Conservation (phyloP, 1,284 basidiomycete species). For the Singerocomus inundabilis region DNA sequence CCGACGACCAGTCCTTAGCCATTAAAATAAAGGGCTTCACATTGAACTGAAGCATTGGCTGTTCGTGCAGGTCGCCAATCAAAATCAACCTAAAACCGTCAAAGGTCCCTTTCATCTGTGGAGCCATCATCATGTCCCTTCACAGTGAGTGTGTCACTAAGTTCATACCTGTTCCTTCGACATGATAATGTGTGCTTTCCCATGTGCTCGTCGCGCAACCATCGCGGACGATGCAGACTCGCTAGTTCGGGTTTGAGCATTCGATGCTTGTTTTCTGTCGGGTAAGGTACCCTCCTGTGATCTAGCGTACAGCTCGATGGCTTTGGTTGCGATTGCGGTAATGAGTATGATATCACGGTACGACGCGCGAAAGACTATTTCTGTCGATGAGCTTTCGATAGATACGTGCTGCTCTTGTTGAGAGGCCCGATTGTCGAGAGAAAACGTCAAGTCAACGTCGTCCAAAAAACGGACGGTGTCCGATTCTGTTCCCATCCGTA, state of each 20-base stretch:
- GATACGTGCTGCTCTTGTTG: conserved; percentile 76
- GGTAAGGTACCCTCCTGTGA: conserved; percentile 31
- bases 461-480: conserved; percentile 93
- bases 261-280: conserved; percentile 8
- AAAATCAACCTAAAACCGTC: conserved; percentile 93
- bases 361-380: conserved; percentile 90
- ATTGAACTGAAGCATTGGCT: conserved; percentile 90
- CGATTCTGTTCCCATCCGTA: conserved; percentile 80
- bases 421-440: conserved; percentile 81
- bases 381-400: conserved; percentile 81
- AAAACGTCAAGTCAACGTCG: conserved; percentile 86
- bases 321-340: conserved; percentile 85
- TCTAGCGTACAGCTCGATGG: conserved; percentile 55
- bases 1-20: conserved; percentile 92
- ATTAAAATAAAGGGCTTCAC: conserved; percentile 83
- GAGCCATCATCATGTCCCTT: conserved; percentile 1
- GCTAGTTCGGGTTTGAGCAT: conserved; percentile 3
- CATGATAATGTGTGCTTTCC: conserved; percentile 62
- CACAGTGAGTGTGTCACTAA: background rate
- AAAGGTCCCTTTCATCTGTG: conserved; percentile 76
- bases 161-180: conserved; percentile 74
- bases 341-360: conserved; percentile 93
- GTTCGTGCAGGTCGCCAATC: conserved; percentile 94
- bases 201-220: conserved; percentile 37
- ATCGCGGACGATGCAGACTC: conserved; percentile 12